Evolutionary conservation across 441 rosid genomes (phyloP).

Genomic region (Gossypium schwendimanii): DNA sequence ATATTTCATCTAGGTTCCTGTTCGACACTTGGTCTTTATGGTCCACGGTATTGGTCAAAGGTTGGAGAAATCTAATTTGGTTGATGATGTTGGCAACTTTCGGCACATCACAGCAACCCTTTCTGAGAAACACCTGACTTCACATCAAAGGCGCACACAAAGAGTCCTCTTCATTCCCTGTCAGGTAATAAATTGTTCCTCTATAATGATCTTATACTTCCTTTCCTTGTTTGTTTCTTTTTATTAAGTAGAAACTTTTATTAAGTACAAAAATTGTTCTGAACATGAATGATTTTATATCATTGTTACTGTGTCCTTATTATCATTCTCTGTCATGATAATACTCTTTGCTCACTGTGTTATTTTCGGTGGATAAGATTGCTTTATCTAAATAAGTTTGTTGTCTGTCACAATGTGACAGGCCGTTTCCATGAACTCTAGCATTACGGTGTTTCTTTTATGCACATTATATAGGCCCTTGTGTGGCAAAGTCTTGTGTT

Average conservation of each 20-base stretch:
- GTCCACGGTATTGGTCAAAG: constrained; percentile 99
- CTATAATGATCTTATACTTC: not conserved
- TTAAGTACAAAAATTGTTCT: not conserved
- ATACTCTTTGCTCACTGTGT: not conserved
- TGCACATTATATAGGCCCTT: not conserved
- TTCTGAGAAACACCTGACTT: constrained; percentile 70
- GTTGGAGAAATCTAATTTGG: constrained; percentile 94
- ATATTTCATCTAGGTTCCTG: constrained; percentile 70
- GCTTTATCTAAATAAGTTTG: not conserved
- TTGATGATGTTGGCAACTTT: constrained; percentile 86
- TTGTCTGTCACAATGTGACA: constrained; percentile 1
- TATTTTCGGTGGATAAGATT: not conserved
- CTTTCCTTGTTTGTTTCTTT: not conserved
- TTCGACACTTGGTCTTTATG: constrained; percentile 93
- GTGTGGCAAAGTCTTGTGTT: not conserved
- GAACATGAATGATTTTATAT: constrained; percentile 4
- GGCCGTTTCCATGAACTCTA: not conserved
- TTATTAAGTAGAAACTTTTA: not conserved
- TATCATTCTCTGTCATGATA: not conserved
- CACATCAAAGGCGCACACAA: constrained; percentile 68
- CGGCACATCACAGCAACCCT: constrained; percentile 80
- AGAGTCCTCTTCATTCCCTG: constrained; percentile 95
- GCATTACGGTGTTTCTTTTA: not conserved
- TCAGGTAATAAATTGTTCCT: constrained; percentile 48
- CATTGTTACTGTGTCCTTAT: not conserved